A percentile compares a stretch with the other conserved stretches of the same genome.
These are phyloP conservation scores for Dactylis glomerata DNA, from an alignment of 176 grass and related monocot species.

Conservation along the genomic window DNA sequence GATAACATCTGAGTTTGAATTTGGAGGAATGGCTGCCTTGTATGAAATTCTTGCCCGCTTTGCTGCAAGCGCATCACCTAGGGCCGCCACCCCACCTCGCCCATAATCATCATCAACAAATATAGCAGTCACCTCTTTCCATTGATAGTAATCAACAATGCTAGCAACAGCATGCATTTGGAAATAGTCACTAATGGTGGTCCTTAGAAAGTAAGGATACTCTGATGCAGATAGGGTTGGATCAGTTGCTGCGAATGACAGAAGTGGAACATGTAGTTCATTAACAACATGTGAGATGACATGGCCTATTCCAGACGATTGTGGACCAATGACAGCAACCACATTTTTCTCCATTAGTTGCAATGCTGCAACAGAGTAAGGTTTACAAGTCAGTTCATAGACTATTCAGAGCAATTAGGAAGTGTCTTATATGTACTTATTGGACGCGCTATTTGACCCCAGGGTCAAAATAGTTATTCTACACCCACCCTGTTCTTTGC, in stretches of 20 bases:
- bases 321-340: constrained; percentile 68
- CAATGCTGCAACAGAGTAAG: constrained; percentile 53
- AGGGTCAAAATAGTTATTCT: too few species aligned
- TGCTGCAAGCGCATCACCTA: constrained; percentile 60
- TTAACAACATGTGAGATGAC: constrained; percentile 68
- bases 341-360: constrained; percentile 66
- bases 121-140: constrained; percentile 72
- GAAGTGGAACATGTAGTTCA: constrained; percentile 66
- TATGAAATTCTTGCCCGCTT: constrained; percentile 66
- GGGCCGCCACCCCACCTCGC: constrained; percentile 50
- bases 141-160: constrained; percentile 70
- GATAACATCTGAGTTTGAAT: constrained; percentile 43
- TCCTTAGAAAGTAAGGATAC: constrained; percentile 78
- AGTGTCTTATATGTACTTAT: background rate
- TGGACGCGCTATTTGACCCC: too few species aligned
- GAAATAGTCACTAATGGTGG: constrained; percentile 65
- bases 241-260: constrained; percentile 79
- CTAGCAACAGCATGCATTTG: constrained; percentile 78
- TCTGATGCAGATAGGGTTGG: constrained; percentile 68
- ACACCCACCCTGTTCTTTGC: too few species aligned
- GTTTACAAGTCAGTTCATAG: constrained; percentile 32
- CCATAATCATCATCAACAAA: constrained; percentile 91
- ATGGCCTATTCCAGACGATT: constrained; percentile 76
- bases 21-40: constrained; percentile 62
- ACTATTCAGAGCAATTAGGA: constrained; percentile 3